A percentile compares a stretch with the other conserved stretches of the same genome.
phyloP scores from a whole-genome alignment of 169 alveolate genomes.

The Plasmodium vivax region DNA sequence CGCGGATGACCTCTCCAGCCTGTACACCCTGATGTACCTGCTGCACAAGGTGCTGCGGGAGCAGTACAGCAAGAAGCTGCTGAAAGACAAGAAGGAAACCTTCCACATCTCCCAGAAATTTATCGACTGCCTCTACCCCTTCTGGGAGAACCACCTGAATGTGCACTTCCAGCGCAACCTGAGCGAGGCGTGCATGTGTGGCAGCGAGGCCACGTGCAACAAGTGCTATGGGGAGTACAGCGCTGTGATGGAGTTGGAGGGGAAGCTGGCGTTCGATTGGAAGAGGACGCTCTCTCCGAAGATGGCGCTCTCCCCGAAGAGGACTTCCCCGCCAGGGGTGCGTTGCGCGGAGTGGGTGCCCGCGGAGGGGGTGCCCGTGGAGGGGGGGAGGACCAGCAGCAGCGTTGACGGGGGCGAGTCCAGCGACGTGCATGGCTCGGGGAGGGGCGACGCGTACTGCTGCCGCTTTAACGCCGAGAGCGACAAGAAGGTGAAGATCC shows the following conservation, averaged over 20 bases:
- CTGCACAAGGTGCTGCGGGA: conserved; percentile 55
- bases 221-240: conserved; percentile 5
- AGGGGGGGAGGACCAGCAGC: not conserved
- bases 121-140: conserved; percentile 23
- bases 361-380: not conserved
- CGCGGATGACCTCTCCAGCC: not conserved
- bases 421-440: not conserved
- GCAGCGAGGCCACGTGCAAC: conserved; percentile 25
- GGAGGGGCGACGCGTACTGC: not conserved
- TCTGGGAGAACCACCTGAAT: conserved; percentile 52
- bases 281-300: not conserved
- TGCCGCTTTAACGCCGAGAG: not conserved
- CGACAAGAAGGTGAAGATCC: conserved; percentile 27
- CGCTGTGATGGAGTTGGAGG: conserved; percentile 13
- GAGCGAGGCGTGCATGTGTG: conserved; percentile 16
- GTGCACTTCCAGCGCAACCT: not conserved
- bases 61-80: conserved; percentile 56
- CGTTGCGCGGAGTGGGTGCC: not conserved
- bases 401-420: not conserved
- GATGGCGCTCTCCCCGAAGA: not conserved
- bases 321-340: not conserved
- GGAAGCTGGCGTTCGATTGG: not conserved
- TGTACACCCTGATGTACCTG: conserved; percentile 26
- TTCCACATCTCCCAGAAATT: conserved; percentile 28
- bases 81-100: conserved; percentile 68